These are phyloP conservation scores for Cyberlindnera subsufficiens DNA, from an alignment of 805 yeast genomes.

Conservation along the genomic window DNA sequence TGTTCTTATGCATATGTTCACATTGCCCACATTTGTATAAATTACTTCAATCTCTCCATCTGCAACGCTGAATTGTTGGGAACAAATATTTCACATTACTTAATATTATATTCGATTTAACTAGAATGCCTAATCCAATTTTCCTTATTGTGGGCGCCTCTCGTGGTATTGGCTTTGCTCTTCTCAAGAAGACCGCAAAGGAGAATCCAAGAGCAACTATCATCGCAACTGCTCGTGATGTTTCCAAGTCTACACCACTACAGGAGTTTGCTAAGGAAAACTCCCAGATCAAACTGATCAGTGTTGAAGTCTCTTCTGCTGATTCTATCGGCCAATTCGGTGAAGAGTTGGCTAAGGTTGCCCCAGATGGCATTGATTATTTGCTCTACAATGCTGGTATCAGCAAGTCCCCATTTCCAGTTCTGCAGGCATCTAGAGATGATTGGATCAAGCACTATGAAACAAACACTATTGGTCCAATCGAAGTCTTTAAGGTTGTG, in stretches of 20 bases:
- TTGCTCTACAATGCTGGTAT: slow-evolving; percentile 10
- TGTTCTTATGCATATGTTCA: too few relatives aligned
- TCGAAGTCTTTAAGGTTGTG: slow-evolving; percentile 2
- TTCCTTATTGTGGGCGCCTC: slow-evolving; percentile 4
- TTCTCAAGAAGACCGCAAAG: neutral
- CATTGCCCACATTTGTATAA: too few relatives aligned
- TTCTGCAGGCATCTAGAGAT: neutral
- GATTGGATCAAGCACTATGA: slow-evolving; percentile 1
- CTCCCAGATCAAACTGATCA: slow-evolving; percentile 4
- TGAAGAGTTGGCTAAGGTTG: too few relatives aligned
- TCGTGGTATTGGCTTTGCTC: slow-evolving; percentile 8
- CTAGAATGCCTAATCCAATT: neutral
- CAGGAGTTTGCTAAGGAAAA: neutral
- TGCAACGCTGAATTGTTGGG: too few relatives aligned
- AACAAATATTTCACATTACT: too few relatives aligned
- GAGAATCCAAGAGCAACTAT: neutral
- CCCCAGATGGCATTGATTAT: too few relatives aligned
- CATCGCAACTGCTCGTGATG: slow-evolving; percentile 2
- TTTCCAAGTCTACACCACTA: slow-evolving; percentile 1
- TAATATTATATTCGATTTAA: too few relatives aligned
- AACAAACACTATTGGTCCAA: slow-evolving; percentile 1
- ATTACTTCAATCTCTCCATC: too few relatives aligned
- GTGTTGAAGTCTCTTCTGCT: slow-evolving; percentile 3
- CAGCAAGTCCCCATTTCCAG: neutral
- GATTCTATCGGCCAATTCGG: slow-evolving; percentile 4